Percentiles rank a stretch among this genome's conserved stretches.
Evolutionary conservation across 352 stramenopile species (phyloP).

Genomic region (Elongisporangium prolatum): DNA sequence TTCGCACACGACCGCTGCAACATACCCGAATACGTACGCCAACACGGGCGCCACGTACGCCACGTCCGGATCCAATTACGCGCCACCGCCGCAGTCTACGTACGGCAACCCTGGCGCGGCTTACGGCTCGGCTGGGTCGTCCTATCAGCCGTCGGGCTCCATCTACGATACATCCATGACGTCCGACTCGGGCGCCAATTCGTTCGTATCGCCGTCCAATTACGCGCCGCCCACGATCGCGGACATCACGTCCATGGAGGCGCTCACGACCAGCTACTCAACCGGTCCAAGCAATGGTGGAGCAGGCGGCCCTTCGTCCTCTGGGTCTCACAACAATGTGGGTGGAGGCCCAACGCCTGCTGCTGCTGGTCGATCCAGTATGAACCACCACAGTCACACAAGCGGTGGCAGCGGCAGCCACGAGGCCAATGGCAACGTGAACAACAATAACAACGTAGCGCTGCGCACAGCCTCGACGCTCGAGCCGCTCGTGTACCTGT

Average conservation of each 20-base stretch:
- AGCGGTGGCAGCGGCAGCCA: not conserved
- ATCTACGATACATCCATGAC: not conserved
- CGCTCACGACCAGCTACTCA: not conserved
- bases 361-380: not conserved
- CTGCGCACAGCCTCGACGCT: not conserved
- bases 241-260: not conserved
- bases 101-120: not conserved
- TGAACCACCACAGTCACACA: not conserved
- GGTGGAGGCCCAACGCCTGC: not conserved
- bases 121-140: not conserved
- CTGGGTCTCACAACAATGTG: not conserved
- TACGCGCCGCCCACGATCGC: not conserved
- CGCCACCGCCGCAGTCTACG: not conserved
- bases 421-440: not conserved
- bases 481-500: conserved; percentile 21
- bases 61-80: not conserved
- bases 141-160: not conserved
- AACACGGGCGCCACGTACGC: not conserved
- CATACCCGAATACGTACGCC: not conserved
- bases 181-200: not conserved
- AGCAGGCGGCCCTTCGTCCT: not conserved
- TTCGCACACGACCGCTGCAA: not conserved
- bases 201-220: not conserved
- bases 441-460: not conserved
- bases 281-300: not conserved